phyloP scores from a whole-genome alignment of 768 basidiomycete species.

The Brasilioporus rufonigricans region DNA sequence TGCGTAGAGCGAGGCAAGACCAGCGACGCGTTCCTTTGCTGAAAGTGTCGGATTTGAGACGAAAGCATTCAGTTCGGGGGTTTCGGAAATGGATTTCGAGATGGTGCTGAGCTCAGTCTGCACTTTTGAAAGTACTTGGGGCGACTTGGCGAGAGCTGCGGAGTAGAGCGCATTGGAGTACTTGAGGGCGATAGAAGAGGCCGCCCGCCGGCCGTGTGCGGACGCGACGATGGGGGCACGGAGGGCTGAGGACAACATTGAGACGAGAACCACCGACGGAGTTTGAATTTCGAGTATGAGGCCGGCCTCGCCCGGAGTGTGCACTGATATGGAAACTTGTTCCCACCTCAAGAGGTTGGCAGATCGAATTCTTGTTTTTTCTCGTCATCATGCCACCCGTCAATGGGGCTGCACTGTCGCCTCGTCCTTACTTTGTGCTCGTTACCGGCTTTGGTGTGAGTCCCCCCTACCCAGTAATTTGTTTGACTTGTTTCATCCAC shows the following conservation, averaged over 20 bases:
- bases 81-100: conserved; percentile 62
- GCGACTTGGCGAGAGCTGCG: conserved; percentile 81
- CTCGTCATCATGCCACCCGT: conserved; percentile 31
- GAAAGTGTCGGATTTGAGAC: conserved; percentile 92
- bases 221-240: conserved; percentile 47
- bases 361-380: background rate
- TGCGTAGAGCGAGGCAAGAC: conserved; percentile 65
- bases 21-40: conserved; percentile 64
- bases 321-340: background rate
- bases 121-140: conserved; percentile 79
- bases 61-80: conserved; percentile 66
- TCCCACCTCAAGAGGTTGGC: background rate
- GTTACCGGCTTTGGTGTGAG: conserved; percentile 56
- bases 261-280: background rate
- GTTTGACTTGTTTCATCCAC: conserved; percentile 21
- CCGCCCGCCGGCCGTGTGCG: conserved; percentile 56
- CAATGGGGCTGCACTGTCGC: conserved; percentile 15
- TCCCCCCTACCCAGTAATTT: conserved; percentile 23
- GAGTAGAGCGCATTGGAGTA: conserved; percentile 82
- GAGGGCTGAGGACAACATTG: conserved; percentile 58
- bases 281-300: background rate
- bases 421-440: conserved; percentile 43
- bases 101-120: conserved; percentile 79
- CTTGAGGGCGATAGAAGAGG: conserved; percentile 75
- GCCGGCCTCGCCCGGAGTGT: conserved; percentile 9